Conservation (phyloP, 805 yeast genomes). For the Spathaspora boniae region DNA sequence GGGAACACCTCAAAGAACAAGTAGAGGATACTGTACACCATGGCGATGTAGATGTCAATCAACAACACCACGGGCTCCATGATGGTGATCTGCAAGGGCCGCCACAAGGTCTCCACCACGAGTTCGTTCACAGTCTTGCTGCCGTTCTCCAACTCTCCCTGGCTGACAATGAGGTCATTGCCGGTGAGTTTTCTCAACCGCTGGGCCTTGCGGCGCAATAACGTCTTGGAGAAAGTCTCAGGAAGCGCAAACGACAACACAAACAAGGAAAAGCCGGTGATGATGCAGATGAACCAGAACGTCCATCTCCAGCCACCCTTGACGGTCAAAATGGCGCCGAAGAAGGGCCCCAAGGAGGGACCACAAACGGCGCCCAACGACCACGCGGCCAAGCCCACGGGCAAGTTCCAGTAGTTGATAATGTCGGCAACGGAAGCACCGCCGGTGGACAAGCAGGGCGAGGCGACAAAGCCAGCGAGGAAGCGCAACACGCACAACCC, state of each 20-base stretch:
- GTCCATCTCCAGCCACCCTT: constrained; percentile 43
- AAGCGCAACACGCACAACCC: constrained; percentile 50
- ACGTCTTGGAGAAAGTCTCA: constrained; percentile 45
- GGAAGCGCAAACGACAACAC: constrained; percentile 41
- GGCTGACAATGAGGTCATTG: constrained; percentile 39
- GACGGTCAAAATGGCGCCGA: constrained; percentile 51
- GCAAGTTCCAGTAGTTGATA: constrained; percentile 36
- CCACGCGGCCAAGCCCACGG: constrained; percentile 51
- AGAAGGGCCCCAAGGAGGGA: constrained; percentile 54
- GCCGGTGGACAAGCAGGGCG: constrained; percentile 57
- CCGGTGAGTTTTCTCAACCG: constrained; percentile 50
- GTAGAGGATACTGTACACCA: constrained; percentile 51
- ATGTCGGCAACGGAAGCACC: constrained; percentile 57
- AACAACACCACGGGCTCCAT: constrained; percentile 56
- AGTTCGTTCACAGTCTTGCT: constrained; percentile 17
- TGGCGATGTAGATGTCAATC: constrained; percentile 48
- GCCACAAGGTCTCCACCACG: constrained; percentile 35
- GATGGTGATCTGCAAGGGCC: constrained; percentile 49
- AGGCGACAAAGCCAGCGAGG: constrained; percentile 51
- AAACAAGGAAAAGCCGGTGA: constrained; percentile 12
- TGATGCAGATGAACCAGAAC: constrained; percentile 48
- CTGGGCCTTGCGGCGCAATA: constrained; percentile 45
- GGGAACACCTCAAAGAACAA: constrained; percentile 64
- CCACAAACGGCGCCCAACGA: constrained; percentile 48
- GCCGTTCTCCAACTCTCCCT: constrained; percentile 33